Conservation (phyloP, 257 asterid genomes). For the Plantago major region DNA sequence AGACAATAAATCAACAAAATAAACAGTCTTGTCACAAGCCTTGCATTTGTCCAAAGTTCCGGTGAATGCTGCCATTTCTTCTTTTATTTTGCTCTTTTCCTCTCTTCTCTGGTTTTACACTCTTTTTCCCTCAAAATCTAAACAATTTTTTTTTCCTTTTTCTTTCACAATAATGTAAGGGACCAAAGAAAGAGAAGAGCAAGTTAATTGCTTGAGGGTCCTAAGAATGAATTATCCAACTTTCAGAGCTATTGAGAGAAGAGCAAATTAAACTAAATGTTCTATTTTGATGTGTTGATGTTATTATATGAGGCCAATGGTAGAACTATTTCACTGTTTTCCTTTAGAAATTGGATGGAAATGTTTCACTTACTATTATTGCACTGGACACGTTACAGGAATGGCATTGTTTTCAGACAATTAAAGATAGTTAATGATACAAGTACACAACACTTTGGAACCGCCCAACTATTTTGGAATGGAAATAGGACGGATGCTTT, state of each 20-base stretch:
- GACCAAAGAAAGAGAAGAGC: conserved; percentile 11
- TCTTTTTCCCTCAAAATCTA: not conserved
- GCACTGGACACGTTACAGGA: conserved; percentile 48
- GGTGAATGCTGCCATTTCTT: conserved; percentile 33
- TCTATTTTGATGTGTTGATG: conserved; percentile 3
- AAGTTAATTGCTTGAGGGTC: not conserved
- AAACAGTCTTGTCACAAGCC: conserved; percentile 53
- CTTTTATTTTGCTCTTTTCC: not conserved
- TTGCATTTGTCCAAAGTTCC: conserved; percentile 59
- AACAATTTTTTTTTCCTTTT: not conserved
- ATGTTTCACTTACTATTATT: conserved; percentile 10
- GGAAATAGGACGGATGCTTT: conserved; percentile 34
- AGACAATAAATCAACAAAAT: conserved; percentile 55
- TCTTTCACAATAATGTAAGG: not conserved
- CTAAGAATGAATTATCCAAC: conserved; percentile 8
- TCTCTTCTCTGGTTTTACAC: not conserved
- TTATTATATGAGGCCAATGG: conserved; percentile 27
- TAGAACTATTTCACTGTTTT: conserved; percentile 6
- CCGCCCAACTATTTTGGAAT: conserved; percentile 37
- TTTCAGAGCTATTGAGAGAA: conserved; percentile 29
- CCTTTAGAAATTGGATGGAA: not conserved
- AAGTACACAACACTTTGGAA: conserved; percentile 19
- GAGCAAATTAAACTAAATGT: conserved; percentile 25
- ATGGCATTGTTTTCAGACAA: conserved; percentile 37
- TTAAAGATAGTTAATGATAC: conserved; percentile 23